phyloP scores from a whole-genome alignment of 805 yeast genomes.

The Millerozyma acaciae region DNA sequence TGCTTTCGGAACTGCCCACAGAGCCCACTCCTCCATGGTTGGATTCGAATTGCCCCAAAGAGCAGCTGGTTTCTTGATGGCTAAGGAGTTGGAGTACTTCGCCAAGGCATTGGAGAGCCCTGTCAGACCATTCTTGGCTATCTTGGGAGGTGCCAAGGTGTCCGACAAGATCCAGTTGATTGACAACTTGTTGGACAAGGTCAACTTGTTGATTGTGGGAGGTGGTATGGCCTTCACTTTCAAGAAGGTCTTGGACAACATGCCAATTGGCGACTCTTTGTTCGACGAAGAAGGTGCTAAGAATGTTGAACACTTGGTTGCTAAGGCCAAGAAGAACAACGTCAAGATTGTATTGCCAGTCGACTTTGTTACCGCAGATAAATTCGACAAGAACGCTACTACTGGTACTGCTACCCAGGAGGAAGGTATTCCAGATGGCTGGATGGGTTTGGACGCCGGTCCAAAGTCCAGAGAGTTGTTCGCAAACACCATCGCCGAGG shows the following conservation, averaged over 20 bases:
- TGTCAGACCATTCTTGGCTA: conserved; percentile 95
- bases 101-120: conserved; percentile 99
- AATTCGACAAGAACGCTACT: conserved; percentile 87
- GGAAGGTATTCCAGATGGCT: conserved; percentile 90
- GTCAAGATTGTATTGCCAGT: conserved; percentile 93
- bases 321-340: conserved; percentile 92
- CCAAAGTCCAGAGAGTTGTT: conserved; percentile 81
- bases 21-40: conserved; percentile 99
- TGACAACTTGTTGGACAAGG: conserved; percentile 95
- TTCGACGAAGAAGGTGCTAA: conserved; percentile 94
- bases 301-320: conserved; percentile 87
- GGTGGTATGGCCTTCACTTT: conserved; percentile 99
- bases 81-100: conserved; percentile 94
- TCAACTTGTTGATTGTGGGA: conserved; percentile 89
- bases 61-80: conserved; percentile 98
- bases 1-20: conserved; percentile 99
- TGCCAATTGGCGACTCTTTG: conserved; percentile 88
- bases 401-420: conserved; percentile 80
- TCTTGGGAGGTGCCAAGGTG: conserved; percentile 99
- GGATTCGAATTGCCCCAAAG: conserved; percentile 93
- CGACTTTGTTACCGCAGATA: conserved; percentile 94
- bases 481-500: conserved; percentile 77
- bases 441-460: conserved; percentile 97
- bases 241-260: conserved; percentile 84
- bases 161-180: conserved; percentile 98